Evolutionary conservation across 2,329 filamentous ascomycete genomes (phyloP).

Genomic region (Chlorencoelia australis): DNA sequence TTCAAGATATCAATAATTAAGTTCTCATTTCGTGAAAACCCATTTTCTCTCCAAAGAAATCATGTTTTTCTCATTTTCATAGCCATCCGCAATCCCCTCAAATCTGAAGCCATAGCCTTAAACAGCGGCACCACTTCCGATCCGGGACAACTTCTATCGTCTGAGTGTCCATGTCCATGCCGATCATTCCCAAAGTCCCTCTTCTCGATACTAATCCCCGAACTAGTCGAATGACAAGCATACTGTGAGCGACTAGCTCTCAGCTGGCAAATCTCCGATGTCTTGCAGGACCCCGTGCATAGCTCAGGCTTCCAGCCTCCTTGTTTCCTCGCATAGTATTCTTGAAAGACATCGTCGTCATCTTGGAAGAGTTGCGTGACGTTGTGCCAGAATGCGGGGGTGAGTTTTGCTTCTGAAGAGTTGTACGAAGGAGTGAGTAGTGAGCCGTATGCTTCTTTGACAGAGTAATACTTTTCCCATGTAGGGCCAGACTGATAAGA

Average conservation of each 20-base stretch:
- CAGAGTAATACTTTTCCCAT: constrained; percentile 25
- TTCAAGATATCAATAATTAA: too few relatives aligned
- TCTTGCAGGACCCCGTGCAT: constrained; percentile 36
- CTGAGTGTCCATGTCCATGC: too few relatives aligned
- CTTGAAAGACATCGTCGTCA: constrained; percentile 34
- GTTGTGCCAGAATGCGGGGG: constrained; percentile 49
- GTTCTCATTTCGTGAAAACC: too few relatives aligned
- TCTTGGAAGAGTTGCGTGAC: constrained; percentile 39
- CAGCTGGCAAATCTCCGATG: constrained; percentile 40
- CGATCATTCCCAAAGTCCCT: constrained; percentile 4
- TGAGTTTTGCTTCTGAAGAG: constrained; percentile 35
- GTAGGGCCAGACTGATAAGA: constrained; percentile 14
- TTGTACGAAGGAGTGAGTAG: constrained; percentile 32
- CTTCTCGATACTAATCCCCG: constrained; percentile 9
- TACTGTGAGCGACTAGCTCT: constrained; percentile 42
- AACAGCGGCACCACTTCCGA: too few relatives aligned
- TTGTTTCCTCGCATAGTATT: constrained; percentile 37
- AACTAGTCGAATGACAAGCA: constrained; percentile 27
- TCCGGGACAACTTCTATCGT: too few relatives aligned
- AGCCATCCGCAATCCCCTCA: too few relatives aligned
- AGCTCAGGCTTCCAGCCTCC: constrained; percentile 33
- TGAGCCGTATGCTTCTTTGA: constrained; percentile 24
- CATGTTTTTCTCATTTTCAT: too few relatives aligned
- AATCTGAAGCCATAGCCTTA: too few relatives aligned
- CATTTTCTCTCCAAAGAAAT: too few relatives aligned